A percentile compares a stretch with the other conserved stretches of the same genome.
phyloP scores from a whole-genome alignment of 1,284 basidiomycete species.

The Cryptococcus amylolentus region DNA sequence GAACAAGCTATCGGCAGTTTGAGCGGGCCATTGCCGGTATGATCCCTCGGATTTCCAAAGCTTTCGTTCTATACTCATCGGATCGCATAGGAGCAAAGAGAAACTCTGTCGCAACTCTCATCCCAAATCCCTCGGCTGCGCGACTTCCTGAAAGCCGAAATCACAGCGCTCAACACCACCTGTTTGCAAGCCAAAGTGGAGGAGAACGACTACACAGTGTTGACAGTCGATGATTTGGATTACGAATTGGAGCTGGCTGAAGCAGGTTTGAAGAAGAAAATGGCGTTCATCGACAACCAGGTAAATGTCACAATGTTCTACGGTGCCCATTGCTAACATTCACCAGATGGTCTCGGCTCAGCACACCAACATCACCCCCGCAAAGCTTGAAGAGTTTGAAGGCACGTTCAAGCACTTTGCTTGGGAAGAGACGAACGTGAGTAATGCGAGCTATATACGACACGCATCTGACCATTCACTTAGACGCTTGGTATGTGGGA shows the following conservation, averaged over 20 bases:
- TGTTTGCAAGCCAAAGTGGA: slow-evolving; percentile 90
- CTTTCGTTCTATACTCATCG: background rate
- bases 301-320: slow-evolving; percentile 49
- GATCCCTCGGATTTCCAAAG: slow-evolving; percentile 8
- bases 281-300: slow-evolving; percentile 94
- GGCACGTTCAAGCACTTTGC: slow-evolving; percentile 97
- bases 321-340: background rate
- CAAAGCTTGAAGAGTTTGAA: slow-evolving; percentile 95
- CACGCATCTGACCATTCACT: slow-evolving; percentile 10
- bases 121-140: slow-evolving; percentile 31
- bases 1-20: slow-evolving; percentile 73
- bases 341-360: slow-evolving; percentile 72
- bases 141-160: slow-evolving; percentile 25
- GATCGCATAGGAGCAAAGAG: slow-evolving; percentile 39
- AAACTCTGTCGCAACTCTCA: slow-evolving; percentile 27
- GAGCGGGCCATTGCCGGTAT: slow-evolving; percentile 73
- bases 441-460: slow-evolving; percentile 4
- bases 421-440: slow-evolving; percentile 75
- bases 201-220: slow-evolving; percentile 93
- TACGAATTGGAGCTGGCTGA: slow-evolving; percentile 84
- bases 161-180: slow-evolving; percentile 58
- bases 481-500: slow-evolving; percentile 74
- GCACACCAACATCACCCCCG: slow-evolving; percentile 67
- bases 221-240: slow-evolving; percentile 82
- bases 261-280: slow-evolving; percentile 80